Evolutionary conservation across 2,329 filamentous ascomycete species (phyloP).

Genomic region (Thelonectria blattea): DNA sequence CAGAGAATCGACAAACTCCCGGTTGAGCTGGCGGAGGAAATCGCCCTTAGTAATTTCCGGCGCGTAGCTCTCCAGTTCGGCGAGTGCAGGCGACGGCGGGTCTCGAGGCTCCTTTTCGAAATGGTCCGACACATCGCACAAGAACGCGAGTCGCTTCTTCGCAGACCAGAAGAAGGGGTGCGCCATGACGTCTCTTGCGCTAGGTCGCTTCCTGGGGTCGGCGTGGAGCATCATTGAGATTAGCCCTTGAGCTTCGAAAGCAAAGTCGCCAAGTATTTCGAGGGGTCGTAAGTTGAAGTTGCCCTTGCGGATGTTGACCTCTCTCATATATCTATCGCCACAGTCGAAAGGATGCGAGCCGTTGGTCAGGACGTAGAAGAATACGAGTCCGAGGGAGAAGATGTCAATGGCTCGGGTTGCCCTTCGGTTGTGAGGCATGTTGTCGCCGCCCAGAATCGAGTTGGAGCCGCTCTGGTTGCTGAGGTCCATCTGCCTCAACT

Average conservation of each 20-base stretch:
- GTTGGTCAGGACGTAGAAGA: conserved; percentile 96
- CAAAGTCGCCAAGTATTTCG: conserved; percentile 79
- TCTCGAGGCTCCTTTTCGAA: conserved; percentile 93
- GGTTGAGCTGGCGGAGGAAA: conserved; percentile 77
- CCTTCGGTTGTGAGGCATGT: conserved; percentile 68
- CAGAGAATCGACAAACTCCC: conserved; percentile 84
- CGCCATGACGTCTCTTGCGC: conserved; percentile 79
- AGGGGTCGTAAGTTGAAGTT: conserved; percentile 75
- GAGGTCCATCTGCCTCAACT: conserved; percentile 52
- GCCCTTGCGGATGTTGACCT: conserved; percentile 96
- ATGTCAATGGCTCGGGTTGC: conserved; percentile 97
- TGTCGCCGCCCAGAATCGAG: conserved; percentile 61
- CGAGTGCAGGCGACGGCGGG: conserved; percentile 73
- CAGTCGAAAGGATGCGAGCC: conserved; percentile 94
- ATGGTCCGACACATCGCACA: conserved; percentile 96
- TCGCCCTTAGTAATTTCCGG: conserved; percentile 67
- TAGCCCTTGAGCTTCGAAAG: conserved; percentile 85
- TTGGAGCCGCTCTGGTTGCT: conserved; percentile 68
- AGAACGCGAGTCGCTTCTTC: conserved; percentile 86
- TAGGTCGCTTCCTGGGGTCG: conserved; percentile 66
- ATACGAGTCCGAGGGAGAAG: conserved; percentile 96
- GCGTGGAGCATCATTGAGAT: conserved; percentile 77
- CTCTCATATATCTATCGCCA: conserved; percentile 91
- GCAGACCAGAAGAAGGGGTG: conserved; percentile 97
- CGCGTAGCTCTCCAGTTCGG: conserved; percentile 62